Evolutionary conservation across 1,284 basidiomycete genomes (phyloP).

Genomic region (Apiotrichum sp.): DNA sequence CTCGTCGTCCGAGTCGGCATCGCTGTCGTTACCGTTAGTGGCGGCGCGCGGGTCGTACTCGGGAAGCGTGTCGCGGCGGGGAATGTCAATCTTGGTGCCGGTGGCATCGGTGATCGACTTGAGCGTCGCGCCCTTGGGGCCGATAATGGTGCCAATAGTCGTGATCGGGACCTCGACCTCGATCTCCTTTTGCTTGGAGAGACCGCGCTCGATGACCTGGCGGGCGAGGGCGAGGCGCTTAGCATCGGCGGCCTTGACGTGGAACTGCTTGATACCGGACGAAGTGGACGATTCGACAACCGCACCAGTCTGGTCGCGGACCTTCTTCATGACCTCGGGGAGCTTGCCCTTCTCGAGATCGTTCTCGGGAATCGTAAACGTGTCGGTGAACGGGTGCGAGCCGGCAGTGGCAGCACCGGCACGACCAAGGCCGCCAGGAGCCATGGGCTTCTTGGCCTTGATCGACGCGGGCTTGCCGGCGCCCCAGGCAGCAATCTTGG

Average conservation of each 20-base stretch:
- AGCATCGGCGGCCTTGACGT: slow-evolving; percentile 77
- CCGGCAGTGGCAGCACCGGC: slow-evolving; percentile 33
- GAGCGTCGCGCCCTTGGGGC: slow-evolving; percentile 84
- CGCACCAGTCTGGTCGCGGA: slow-evolving; percentile 80
- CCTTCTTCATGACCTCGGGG: slow-evolving; percentile 77
- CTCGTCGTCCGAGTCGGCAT: slow-evolving; percentile 49
- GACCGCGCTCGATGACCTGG: slow-evolving; percentile 67
- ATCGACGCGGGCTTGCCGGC: slow-evolving; percentile 50
- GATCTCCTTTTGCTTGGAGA: slow-evolving; percentile 62
- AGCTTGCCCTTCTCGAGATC: slow-evolving; percentile 52
- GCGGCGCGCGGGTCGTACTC: slow-evolving; percentile 29
- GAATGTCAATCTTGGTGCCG: slow-evolving; percentile 73
- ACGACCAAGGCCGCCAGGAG: slow-evolving; percentile 44
- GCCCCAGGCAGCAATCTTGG: slow-evolving; percentile 56
- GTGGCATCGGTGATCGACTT: slow-evolving; percentile 92
- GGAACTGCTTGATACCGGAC: slow-evolving; percentile 81
- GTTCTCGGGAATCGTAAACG: slow-evolving; percentile 54
- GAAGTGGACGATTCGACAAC: slow-evolving; percentile 86
- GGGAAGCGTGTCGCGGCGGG: slow-evolving; percentile 57
- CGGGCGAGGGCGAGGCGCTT: slow-evolving; percentile 84
- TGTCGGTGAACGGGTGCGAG: slow-evolving; percentile 53
- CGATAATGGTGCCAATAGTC: slow-evolving; percentile 84
- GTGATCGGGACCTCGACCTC: slow-evolving; percentile 78
- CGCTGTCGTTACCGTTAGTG: slow-evolving; percentile 15
- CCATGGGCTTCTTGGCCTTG: slow-evolving; percentile 46